Base-by-base conservation (phyloP, 495 filamentous ascomycete species). In the Penicillium robsamsonii region DNA sequence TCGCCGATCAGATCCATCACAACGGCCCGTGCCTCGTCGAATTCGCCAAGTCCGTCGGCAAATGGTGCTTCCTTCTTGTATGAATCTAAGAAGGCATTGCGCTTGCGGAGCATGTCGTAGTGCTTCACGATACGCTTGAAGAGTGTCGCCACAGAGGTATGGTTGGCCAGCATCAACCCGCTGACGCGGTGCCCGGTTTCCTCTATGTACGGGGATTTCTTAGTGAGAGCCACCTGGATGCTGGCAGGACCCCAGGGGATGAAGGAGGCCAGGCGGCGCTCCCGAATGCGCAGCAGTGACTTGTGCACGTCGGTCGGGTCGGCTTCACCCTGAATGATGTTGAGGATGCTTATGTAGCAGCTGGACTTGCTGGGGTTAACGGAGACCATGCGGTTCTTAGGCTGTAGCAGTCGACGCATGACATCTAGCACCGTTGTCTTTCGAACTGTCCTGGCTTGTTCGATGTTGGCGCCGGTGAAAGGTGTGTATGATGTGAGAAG, bases 161-260 rank as follows among this genome's bases (percentile, higher is more conserved):
- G 95, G 72, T 98, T 98, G 4, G 94, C 95, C 45, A 98, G 71
- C 94, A 98, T 98, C 52, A 98, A 81, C 29, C 94, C 94, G 62
- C 90, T 96, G 50, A 98, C 94, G 46, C 95, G 89, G 65, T 96
- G 90, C 7, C 52, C 52, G 45, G 90, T 90, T 53, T 80, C 72
- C 27, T 90, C 84, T 47, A 97, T 85, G 70, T 98, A 97, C 4
- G 94, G 95, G 33, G 90, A 95, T 67, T 95, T 92, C 79, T 96
- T 96, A 5, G 94, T 97, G 42, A 97, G 76, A 2, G 94, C 94
- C 12, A 98, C 94, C 72, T 98, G 94, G 60, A 98, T 98, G 67
- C 88, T 93, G 11, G 94, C 94, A 0, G 94, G 94, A n/a, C 94
- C 94, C 94, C 94, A 98, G 15, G 95, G 95, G 59, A 98, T 97